phyloP scores from a whole-genome alignment of 768 basidiomycete species.

The Phlegmacium glaucopus region DNA sequence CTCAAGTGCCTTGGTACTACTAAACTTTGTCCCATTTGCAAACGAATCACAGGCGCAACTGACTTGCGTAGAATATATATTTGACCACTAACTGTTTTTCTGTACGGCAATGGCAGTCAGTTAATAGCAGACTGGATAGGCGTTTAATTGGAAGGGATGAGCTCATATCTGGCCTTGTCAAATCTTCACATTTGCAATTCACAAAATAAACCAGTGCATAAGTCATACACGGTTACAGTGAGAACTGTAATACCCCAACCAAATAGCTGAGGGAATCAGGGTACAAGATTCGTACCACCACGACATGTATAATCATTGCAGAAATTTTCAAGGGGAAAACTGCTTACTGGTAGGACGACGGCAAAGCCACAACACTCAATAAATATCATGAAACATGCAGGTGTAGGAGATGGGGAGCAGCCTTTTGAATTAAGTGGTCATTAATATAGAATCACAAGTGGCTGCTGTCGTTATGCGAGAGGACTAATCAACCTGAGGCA shows the following conservation, averaged over 20 bases:
- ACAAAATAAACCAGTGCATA: slow-evolving; percentile 45
- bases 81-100: too few species aligned
- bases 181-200: slow-evolving; percentile 49
- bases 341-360: too few species aligned
- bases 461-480: slow-evolving; percentile 57
- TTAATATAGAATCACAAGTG: slow-evolving; percentile 21
- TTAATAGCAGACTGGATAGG: slow-evolving; percentile 8
- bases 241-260: slow-evolving; percentile 15
- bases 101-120: slow-evolving; percentile 2
- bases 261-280: slow-evolving; percentile 23
- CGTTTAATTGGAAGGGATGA: slow-evolving; percentile 5
- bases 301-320: slow-evolving; percentile 59
- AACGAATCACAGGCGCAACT: slow-evolving; percentile 75
- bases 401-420: slow-evolving; percentile 4
- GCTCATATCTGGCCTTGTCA: slow-evolving; percentile 91
- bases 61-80: slow-evolving; percentile 77
- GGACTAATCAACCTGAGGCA: slow-evolving; percentile 82
- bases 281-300: slow-evolving; percentile 52
- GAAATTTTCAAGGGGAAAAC: neutral
- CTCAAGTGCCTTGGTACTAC: slow-evolving; percentile 79
- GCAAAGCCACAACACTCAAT: neutral
- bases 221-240: slow-evolving; percentile 44
- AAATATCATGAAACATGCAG: neutral
- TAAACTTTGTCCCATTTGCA: slow-evolving; percentile 83
- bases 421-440: slow-evolving; percentile 23